Conservation (phyloP, 73 alveolate species). For the Paramecium bursaria region DNA sequence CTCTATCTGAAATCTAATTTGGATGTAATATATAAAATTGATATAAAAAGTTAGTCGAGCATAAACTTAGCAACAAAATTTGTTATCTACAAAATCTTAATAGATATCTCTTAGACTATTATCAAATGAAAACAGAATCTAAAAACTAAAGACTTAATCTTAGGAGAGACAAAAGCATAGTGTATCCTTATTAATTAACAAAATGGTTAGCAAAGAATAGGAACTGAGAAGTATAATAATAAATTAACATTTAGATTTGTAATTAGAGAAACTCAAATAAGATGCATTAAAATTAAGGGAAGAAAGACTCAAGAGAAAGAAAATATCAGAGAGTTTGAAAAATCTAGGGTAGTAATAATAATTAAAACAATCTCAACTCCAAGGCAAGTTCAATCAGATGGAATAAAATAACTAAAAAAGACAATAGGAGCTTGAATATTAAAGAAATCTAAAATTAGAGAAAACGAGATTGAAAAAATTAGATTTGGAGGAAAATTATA, state of each 20-base stretch:
- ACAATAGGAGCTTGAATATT: constrained; percentile 4
- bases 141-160: background rate
- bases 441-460: constrained; percentile 17
- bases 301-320: background rate
- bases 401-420: background rate
- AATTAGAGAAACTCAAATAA: background rate
- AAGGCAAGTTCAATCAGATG: background rate
- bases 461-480: constrained; percentile 18
- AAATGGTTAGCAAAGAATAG: background rate
- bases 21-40: background rate
- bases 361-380: background rate
- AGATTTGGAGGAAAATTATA: constrained; percentile 35
- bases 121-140: constrained; percentile 32
- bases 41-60: background rate
- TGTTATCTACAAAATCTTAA: constrained; percentile 1
- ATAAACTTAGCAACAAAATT: constrained; percentile 4
- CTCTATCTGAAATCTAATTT: background rate
- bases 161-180: background rate
- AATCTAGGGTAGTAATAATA: background rate
- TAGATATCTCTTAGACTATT: constrained; percentile 3
- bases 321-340: background rate
- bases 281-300: constrained; percentile 9
- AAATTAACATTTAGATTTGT: background rate
- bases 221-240: background rate
- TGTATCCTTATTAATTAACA: background rate